Base-by-base conservation (phyloP, 257 asterid species). In the Solanum corneliomulleri region DNA sequence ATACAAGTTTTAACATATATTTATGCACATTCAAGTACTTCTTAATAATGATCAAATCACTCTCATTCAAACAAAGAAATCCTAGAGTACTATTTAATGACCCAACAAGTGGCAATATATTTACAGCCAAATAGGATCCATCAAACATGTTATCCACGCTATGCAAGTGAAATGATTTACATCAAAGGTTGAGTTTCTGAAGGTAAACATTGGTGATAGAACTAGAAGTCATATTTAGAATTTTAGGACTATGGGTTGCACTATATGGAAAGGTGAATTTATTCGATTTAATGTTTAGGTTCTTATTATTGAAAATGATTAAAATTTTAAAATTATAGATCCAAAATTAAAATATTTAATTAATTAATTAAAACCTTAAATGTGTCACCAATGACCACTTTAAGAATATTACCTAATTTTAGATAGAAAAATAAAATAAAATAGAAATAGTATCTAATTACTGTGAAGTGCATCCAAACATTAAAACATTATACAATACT, bases 401-500 rank as follows among this genome's bases (percentile, higher is more conserved):
- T 7, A 37, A 37, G 7, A 37, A 37, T 37, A 37, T 37, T 37
- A 37, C 1, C 39, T 37, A 37, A 37, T 5, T 37, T 6, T 5
- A 37, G 39, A 6, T 5, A 37, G 7, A 37, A 35, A 35, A 37
- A 37, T 6, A 37, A 37, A 37, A 37, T 6, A 37, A 37, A 7
- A 37, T 37, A 37, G 7, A 37, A 37, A 37, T 5, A 37, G 6
- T 37, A 37, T 37, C 6, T 0, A 37, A 37, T 37, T 37, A 6
- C 1, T 35, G 7, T 1, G 39, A 35, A 1, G 39, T 35, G 1
- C 1, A 35, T 5, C 1, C 7, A 35, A 35, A 1, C 1, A 35
- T 35, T 1, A 1, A 1, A 0, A 6, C 7, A 1, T 35, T 35
- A 35, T 35, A 35, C 7, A 0, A 35, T 35, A 35, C 1, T 5